phyloP scores from a whole-genome alignment of 306 rosid genomes.

The Ormosia semicastrata region DNA sequence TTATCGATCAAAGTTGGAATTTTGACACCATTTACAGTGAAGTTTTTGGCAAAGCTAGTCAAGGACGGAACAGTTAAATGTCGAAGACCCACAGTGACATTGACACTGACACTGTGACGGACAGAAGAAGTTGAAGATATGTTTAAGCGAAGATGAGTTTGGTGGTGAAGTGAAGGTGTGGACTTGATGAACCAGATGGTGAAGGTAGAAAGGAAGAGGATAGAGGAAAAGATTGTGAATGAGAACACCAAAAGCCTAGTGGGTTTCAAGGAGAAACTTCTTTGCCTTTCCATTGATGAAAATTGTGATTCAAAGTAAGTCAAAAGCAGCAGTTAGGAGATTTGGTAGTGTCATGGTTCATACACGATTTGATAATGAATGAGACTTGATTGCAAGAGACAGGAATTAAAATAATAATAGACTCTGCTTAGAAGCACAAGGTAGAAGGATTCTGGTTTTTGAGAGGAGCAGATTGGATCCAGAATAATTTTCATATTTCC shows the following conservation, averaged over 20 bases:
- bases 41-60: conserved; percentile 35
- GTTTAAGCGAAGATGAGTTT: conserved; percentile 50
- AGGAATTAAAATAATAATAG: background rate
- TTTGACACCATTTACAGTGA: conserved; percentile 34
- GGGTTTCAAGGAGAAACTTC: conserved; percentile 80
- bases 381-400: background rate
- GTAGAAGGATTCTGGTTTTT: background rate
- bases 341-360: background rate
- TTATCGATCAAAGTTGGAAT: conserved; percentile 38
- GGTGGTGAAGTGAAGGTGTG: conserved; percentile 47
- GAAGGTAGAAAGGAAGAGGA: conserved; percentile 57
- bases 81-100: conserved; percentile 11
- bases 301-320: background rate
- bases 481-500: background rate
- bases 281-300: conserved; percentile 70
- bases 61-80: conserved; percentile 40
- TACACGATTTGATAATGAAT: conserved; percentile 18
- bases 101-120: background rate
- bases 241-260: conserved; percentile 64
- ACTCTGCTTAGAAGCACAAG: background rate
- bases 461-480: background rate
- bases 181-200: conserved; percentile 57
- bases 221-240: conserved; percentile 66
- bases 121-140: conserved; percentile 24
- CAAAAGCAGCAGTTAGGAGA: conserved; percentile 18